Evolutionary conservation across 495 filamentous ascomycete genomes (phyloP).

Genomic region (Talaromyces wortmannii): DNA sequence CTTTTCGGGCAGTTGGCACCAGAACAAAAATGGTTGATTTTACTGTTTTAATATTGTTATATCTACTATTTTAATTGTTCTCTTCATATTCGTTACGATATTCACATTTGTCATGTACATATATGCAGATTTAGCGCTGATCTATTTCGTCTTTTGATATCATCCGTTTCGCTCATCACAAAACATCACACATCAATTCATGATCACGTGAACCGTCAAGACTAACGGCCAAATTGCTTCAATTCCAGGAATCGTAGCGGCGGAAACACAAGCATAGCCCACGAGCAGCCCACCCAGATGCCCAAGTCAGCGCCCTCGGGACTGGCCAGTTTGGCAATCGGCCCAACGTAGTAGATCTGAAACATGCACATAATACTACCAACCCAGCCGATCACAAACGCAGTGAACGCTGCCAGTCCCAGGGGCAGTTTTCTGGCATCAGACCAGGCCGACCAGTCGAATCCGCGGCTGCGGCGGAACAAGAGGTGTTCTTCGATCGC

Average conservation of each 20-base stretch:
- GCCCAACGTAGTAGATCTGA: constrained; percentile 53
- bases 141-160: too few species aligned
- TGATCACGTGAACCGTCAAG: background rate
- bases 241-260: constrained; percentile 41
- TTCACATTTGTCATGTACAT: background rate
- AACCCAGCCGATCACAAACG: constrained; percentile 56
- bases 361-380: constrained; percentile 58
- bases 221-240: constrained; percentile 16
- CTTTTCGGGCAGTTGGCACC: background rate
- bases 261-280: constrained; percentile 37
- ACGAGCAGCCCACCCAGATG: constrained; percentile 40
- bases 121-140: too few species aligned
- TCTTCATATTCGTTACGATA: background rate
- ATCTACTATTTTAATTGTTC: background rate
- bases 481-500: constrained; percentile 45
- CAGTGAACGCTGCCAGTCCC: constrained; percentile 48
- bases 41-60: background rate
- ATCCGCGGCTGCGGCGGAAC: constrained; percentile 38
- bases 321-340: constrained; percentile 40
- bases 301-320: constrained; percentile 29
- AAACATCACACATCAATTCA: too few species aligned
- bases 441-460: constrained; percentile 54
- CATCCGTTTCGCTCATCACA: too few species aligned
- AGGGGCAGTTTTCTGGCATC: constrained; percentile 43
- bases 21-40: background rate